phyloP scores from a whole-genome alignment of 257 asterid species.

The Lithospermum erythrorhizon region DNA sequence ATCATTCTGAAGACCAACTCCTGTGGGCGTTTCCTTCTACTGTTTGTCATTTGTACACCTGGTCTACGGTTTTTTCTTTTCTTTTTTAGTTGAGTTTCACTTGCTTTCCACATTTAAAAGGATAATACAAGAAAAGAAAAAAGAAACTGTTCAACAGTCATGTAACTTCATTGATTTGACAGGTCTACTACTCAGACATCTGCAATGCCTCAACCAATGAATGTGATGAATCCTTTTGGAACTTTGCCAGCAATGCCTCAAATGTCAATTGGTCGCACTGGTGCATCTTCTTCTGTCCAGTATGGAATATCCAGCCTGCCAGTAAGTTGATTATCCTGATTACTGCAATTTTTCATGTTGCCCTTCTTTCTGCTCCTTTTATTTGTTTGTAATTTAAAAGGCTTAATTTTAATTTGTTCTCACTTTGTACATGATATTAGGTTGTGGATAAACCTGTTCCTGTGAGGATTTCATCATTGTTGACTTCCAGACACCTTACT shows the following conservation, averaged over 20 bases:
- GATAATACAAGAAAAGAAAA: no score
- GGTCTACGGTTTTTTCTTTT: no score
- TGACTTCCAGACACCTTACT: constrained; percentile 87
- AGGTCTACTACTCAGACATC: constrained; percentile 53
- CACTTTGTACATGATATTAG: constrained; percentile 15
- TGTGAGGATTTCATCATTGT: constrained; percentile 63
- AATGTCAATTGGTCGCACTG: constrained; percentile 79
- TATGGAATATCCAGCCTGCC: constrained; percentile 97
- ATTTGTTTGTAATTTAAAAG: no score
- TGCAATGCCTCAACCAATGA: constrained; percentile 45
- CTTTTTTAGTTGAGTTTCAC: no score
- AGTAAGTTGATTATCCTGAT: constrained; percentile 36
- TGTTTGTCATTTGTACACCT: no score
- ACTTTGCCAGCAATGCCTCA: constrained; percentile 88
- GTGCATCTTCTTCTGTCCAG: constrained; percentile 68
- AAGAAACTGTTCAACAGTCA: background rate
- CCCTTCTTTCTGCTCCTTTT: no score
- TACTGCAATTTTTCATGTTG: background rate
- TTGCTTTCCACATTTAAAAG: no score
- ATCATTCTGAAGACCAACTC: no score
- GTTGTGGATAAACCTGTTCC: constrained; percentile 80
- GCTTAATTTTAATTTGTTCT: no score
- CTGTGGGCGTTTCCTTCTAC: no score
- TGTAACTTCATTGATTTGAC: constrained; percentile 15
- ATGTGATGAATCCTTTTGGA: constrained; percentile 77